phyloP scores from a whole-genome alignment of 495 filamentous ascomycete species.

The Physcia stellaris region DNA sequence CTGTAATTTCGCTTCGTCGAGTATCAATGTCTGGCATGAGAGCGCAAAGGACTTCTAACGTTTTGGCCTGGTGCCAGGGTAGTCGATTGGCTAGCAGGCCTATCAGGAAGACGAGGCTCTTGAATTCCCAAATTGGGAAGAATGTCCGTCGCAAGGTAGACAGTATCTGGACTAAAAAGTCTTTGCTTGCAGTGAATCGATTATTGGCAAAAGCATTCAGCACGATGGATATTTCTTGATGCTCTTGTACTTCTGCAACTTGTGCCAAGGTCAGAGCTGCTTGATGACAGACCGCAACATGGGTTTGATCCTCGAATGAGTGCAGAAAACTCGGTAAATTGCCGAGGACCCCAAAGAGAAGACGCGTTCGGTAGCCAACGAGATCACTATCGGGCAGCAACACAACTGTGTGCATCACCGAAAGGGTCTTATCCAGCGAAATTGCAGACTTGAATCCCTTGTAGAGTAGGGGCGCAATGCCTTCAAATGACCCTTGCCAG shows the following conservation, averaged over 20 bases:
- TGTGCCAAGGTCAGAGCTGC: conserved; percentile 56
- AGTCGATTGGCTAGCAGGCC: conserved; percentile 79
- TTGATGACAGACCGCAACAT: conserved; percentile 38
- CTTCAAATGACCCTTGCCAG: conserved; percentile 86
- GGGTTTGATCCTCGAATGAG: conserved; percentile 52
- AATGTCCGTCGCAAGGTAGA: conserved; percentile 64
- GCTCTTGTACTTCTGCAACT: conserved; percentile 57
- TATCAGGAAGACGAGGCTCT: conserved; percentile 78
- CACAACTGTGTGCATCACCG: conserved; percentile 62
- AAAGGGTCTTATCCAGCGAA: conserved; percentile 63
- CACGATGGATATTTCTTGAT: conserved; percentile 38
- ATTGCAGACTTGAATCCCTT: conserved; percentile 83
- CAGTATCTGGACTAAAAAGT: conserved; percentile 65
- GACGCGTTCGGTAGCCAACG: conserved; percentile 64
- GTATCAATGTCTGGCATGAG: conserved; percentile 88
- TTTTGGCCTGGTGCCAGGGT: conserved; percentile 81
- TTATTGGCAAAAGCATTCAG: conserved; percentile 57
- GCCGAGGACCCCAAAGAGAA: conserved; percentile 73
- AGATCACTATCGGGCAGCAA: conserved; percentile 67
- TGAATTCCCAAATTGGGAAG: conserved; percentile 72
- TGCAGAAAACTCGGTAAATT: conserved; percentile 83
- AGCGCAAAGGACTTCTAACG: conserved; percentile 76
- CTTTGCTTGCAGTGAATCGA: conserved; percentile 54
- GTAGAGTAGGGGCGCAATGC: conserved; percentile 71
- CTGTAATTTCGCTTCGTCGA: conserved; percentile 76